These are phyloP conservation scores for Coprinopsis cinerea DNA, from an alignment of 768 basidiomycete genomes.

Conservation along the genomic window DNA sequence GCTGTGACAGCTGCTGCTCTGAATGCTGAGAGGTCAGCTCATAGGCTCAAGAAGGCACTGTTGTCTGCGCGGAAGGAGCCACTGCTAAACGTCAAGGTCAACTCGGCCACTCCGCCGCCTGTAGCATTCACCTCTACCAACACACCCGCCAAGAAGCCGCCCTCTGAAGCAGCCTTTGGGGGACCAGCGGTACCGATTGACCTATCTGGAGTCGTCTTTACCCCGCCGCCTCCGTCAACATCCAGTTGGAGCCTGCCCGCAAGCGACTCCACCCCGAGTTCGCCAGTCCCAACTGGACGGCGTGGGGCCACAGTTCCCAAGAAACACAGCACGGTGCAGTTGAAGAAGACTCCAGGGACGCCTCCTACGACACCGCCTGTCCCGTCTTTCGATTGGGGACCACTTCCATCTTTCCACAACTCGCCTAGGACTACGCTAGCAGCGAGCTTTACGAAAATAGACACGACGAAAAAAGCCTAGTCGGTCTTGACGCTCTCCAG, in stretches of 20 bases:
- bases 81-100: conserved; percentile 55
- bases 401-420: conserved; percentile 41
- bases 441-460: conserved; percentile 11
- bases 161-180: conserved; percentile 9
- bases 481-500: not conserved
- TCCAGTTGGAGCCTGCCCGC: conserved; percentile 30
- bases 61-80: conserved; percentile 57
- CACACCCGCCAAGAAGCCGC: conserved; percentile 16
- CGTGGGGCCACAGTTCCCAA: conserved; percentile 31
- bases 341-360: conserved; percentile 26
- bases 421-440: conserved; percentile 17
- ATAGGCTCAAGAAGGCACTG: conserved; percentile 63
- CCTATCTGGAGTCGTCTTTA: conserved; percentile 20
- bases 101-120: conserved; percentile 28
- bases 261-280: conserved; percentile 36
- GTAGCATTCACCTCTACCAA: conserved; percentile 33
- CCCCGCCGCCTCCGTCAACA: conserved; percentile 15
- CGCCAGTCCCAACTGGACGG: conserved; percentile 22
- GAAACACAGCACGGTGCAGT: conserved; percentile 33
- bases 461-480: conserved; percentile 6
- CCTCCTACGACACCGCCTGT: conserved; percentile 23
- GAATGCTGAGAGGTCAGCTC: conserved; percentile 72
- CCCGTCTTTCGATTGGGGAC: conserved; percentile 55
- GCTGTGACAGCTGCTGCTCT: conserved; percentile 74
- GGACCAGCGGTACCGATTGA: conserved; percentile 12